Evolutionary conservation across 2,329 filamentous ascomycete genomes (phyloP).

Genomic region (Aschersonia sp.): DNA sequence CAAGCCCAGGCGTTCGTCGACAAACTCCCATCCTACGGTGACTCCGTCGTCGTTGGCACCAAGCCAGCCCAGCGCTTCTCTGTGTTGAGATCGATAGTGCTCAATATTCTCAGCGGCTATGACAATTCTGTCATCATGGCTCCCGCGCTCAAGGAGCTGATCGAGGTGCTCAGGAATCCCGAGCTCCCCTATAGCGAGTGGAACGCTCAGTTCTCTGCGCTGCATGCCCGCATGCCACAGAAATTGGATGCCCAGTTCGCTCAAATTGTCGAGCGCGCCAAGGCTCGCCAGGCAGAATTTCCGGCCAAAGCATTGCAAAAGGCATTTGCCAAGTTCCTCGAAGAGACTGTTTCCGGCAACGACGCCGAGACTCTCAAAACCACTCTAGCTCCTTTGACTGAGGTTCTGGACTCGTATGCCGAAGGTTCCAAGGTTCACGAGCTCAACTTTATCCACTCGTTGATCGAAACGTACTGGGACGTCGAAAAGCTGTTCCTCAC

Average conservation of each 20-base stretch:
- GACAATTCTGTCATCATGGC: constrained; percentile 98
- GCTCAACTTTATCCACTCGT: constrained; percentile 61
- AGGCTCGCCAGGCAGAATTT: constrained; percentile 69
- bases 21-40: constrained; percentile 74
- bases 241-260: constrained; percentile 74
- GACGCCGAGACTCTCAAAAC: constrained; percentile 63
- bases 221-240: constrained; percentile 94
- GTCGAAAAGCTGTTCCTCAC: constrained; percentile 82
- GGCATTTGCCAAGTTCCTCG: constrained; percentile 74
- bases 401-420: constrained; percentile 64
- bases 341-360: constrained; percentile 60
- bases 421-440: constrained; percentile 89
- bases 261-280: constrained; percentile 74
- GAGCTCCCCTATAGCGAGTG: constrained; percentile 94
- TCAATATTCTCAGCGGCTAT: constrained; percentile 82
- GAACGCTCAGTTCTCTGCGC: constrained; percentile 85
- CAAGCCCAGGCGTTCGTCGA: constrained; percentile 88
- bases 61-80: constrained; percentile 85
- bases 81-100: constrained; percentile 60
- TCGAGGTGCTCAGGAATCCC: constrained; percentile 77
- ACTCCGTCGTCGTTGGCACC: constrained; percentile 72
- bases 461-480: constrained; percentile 70
- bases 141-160: constrained; percentile 68
- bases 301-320: constrained; percentile 78
- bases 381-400: constrained; percentile 59